Percentiles rank a stretch among this genome's conserved stretches.
These are phyloP conservation scores for Chenopodium quinoa DNA, from an alignment of 148 eudicot species.

Conservation along the genomic window DNA sequence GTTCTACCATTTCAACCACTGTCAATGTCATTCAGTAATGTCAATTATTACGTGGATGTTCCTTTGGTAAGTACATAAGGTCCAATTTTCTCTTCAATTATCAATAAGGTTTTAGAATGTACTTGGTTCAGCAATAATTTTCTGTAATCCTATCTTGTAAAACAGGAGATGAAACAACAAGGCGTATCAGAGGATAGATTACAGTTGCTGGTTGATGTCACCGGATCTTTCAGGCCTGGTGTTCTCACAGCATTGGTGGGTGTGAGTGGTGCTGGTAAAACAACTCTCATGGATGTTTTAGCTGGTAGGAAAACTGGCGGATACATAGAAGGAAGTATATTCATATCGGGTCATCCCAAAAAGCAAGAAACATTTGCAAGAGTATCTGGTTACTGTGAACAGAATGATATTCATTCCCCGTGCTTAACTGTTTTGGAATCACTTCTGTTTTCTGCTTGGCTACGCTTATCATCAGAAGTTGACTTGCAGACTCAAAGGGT, in stretches of 20 bases:
- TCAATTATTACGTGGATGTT: slow-evolving; percentile 91
- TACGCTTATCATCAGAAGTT: slow-evolving; percentile 71
- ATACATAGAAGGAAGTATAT: slow-evolving; percentile 69
- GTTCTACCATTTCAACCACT: slow-evolving; percentile 97
- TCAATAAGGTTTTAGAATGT: neutral
- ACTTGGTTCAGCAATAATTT: neutral
- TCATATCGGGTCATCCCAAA: slow-evolving; percentile 92
- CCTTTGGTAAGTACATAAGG: slow-evolving; percentile 57
- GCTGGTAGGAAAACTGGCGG: slow-evolving; percentile 99
- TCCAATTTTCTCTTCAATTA: neutral
- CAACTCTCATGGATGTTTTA: slow-evolving; percentile 96
- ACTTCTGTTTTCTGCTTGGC: slow-evolving; percentile 93
- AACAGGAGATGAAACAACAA: slow-evolving; percentile 94
- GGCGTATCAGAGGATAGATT: slow-evolving; percentile 73
- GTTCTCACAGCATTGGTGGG: slow-evolving; percentile 97
- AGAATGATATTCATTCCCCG: slow-evolving; percentile 95
- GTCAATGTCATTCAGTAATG: slow-evolving; percentile 89
- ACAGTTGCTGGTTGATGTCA: slow-evolving; percentile 72
- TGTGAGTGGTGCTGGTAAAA: slow-evolving; percentile 99
- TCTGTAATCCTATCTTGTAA: neutral
- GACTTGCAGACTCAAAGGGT: slow-evolving; percentile 84
- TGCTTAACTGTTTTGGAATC: slow-evolving; percentile 95
- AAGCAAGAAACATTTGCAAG: slow-evolving; percentile 96
- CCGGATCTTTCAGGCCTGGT: slow-evolving; percentile 97
- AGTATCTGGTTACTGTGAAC: slow-evolving; percentile 99